Conservation (phyloP, 805 yeast genomes). For the Starmerella bombicola region DNA sequence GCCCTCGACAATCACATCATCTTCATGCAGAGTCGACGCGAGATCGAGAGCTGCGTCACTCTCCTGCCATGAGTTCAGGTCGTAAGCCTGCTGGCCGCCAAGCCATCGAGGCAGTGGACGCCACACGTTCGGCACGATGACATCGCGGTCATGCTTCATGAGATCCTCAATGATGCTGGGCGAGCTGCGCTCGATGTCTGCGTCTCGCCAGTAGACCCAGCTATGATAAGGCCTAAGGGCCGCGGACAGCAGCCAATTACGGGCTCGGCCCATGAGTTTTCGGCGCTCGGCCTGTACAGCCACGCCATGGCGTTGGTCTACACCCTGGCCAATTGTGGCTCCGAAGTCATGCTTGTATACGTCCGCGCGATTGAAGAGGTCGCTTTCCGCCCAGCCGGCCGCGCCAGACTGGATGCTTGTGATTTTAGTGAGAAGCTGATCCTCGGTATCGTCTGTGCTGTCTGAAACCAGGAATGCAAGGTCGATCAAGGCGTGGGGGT, state of each 20-base stretch:
- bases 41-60: constrained; percentile 50
- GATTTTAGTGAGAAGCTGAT: constrained; percentile 26
- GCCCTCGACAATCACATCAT: constrained; percentile 95
- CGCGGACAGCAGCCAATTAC: constrained; percentile 84
- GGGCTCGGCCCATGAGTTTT: constrained; percentile 87
- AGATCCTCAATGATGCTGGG: constrained; percentile 75
- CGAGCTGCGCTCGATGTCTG: constrained; percentile 88
- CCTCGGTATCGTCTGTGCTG: constrained; percentile 64
- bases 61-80: constrained; percentile 92
- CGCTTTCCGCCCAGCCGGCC: constrained; percentile 26
- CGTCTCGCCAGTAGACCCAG: constrained; percentile 97
- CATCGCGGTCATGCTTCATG: constrained; percentile 84
- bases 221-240: constrained; percentile 86
- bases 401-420: constrained; percentile 43
- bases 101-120: constrained; percentile 87
- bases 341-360: constrained; percentile 88
- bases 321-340: constrained; percentile 82
- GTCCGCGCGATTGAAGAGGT: constrained; percentile 65
- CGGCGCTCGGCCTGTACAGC: constrained; percentile 93
- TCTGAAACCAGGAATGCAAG: constrained; percentile 73
- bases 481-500: constrained; percentile 69
- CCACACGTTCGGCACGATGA: constrained; percentile 96
- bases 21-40: constrained; percentile 53
- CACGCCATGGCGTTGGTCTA: constrained; percentile 87
- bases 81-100: constrained; percentile 87